These are phyloP conservation scores for Diplosphaera chodatii DNA, from an alignment of 139 green algal genomes.

Conservation along the genomic window DNA sequence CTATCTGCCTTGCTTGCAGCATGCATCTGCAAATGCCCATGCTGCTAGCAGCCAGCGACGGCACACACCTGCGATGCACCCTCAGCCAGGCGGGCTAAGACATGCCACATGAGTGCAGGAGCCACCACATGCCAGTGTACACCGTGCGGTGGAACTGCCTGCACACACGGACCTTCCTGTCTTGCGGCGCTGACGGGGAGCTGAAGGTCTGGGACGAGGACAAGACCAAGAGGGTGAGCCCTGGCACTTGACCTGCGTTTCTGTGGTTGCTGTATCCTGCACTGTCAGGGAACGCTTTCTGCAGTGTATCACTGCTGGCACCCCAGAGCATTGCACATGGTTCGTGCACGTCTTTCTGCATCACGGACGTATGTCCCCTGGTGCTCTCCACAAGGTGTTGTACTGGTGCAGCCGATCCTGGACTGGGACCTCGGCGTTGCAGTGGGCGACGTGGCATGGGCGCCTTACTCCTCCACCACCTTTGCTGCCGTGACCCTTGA, in stretches of 20 bases:
- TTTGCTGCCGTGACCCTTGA: constrained; percentile 82
- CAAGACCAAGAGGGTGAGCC: constrained; percentile 4
- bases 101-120: constrained; percentile 9
- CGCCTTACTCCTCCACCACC: constrained; percentile 76
- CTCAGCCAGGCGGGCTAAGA: no score
- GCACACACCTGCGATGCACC: no score
- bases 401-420: constrained; percentile 43
- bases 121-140: constrained; percentile 76
- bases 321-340: no score
- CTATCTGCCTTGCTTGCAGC: no score
- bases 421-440: constrained; percentile 62
- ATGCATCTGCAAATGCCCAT: no score
- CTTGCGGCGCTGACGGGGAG: constrained; percentile 84
- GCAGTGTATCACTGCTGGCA: no score
- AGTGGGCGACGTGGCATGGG: constrained; percentile 86
- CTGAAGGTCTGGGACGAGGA: constrained; percentile 67
- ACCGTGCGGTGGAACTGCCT: constrained; percentile 76
- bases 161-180: constrained; percentile 78
- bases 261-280: no score
- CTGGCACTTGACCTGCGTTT: neutral
- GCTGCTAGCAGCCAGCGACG: no score
- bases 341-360: no score
- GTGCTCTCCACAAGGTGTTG: no score
- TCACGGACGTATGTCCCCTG: no score
- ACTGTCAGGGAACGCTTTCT: neutral